phyloP scores from a whole-genome alignment of 2,329 filamentous ascomycete genomes.

The Verticillium albo-atrum region DNA sequence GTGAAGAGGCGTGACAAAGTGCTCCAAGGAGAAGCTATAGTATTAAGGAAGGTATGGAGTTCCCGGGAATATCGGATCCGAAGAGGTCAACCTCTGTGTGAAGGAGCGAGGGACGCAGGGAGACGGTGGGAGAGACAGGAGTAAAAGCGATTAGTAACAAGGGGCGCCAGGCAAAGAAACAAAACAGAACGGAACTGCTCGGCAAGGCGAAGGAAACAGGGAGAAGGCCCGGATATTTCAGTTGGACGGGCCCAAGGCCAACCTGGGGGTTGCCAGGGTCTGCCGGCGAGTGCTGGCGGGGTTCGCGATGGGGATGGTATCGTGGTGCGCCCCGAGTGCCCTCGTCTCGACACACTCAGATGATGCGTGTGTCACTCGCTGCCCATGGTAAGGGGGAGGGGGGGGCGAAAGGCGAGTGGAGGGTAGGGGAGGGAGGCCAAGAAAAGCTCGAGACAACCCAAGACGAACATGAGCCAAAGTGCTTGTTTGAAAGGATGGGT shows the following conservation, averaged over 20 bases:
- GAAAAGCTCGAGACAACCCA: background rate
- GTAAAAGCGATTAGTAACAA: background rate
- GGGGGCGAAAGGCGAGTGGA: background rate
- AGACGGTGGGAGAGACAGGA: background rate
- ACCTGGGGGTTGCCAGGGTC: background rate
- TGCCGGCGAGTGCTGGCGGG: background rate
- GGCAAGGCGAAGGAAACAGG: background rate
- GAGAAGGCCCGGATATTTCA: background rate
- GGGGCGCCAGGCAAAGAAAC: background rate
- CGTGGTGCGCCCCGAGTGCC: background rate
- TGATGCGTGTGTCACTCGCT: background rate
- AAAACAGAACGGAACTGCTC: background rate
- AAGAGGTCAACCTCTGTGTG: background rate
- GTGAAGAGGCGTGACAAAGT: background rate
- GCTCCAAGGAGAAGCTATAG: background rate
- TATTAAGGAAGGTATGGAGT: background rate
- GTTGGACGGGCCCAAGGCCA: background rate
- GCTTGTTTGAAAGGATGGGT: background rate
- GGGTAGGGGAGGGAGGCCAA: background rate
- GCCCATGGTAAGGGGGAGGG: background rate
- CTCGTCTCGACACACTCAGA: background rate
- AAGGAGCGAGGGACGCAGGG: background rate
- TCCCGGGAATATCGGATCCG: background rate
- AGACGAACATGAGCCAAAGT: background rate
- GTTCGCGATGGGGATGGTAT: background rate